These are phyloP conservation scores for Colletotrichum viniferum DNA, from an alignment of 2,329 filamentous ascomycete genomes.

Conservation along the genomic window DNA sequence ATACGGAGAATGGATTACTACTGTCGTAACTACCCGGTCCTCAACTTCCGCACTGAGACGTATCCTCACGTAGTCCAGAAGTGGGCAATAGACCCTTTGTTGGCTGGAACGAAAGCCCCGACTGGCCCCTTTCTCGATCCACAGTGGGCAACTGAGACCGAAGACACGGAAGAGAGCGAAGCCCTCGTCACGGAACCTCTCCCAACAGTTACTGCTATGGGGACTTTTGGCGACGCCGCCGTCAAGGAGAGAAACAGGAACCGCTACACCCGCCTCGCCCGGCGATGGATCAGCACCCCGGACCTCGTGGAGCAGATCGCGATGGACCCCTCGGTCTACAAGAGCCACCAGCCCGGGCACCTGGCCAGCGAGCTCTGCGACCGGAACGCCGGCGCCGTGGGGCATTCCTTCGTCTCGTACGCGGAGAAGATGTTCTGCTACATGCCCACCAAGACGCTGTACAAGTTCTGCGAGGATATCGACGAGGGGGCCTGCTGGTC, in stretches of 20 bases:
- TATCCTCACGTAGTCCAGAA: not conserved
- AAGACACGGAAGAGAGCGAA: not conserved
- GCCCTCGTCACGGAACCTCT: not conserved
- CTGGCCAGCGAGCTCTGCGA: not conserved
- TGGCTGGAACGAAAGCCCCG: not conserved
- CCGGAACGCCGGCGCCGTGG: not conserved
- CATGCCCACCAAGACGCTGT: slow-evolving; percentile 22
- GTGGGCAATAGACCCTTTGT: not conserved
- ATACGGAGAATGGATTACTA: not conserved
- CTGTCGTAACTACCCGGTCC: not conserved
- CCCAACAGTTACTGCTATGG: not conserved
- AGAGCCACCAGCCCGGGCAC: not conserved
- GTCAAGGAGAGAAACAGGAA: not conserved
- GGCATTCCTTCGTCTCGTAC: slow-evolving; percentile 21
- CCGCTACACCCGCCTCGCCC: not conserved
- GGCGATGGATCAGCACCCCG: not conserved
- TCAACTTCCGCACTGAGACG: not conserved
- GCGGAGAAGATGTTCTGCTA: slow-evolving; percentile 22
- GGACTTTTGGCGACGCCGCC: not conserved
- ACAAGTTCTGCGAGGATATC: slow-evolving; percentile 13
- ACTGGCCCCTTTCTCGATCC: not conserved
- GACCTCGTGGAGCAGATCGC: not conserved
- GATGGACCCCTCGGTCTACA: not conserved
- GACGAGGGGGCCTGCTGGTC: slow-evolving; percentile 20
- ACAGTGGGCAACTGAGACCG: not conserved